Evolutionary conservation across 1,284 basidiomycete species (phyloP).

Genomic region (Marasmius tenuissimus): DNA sequence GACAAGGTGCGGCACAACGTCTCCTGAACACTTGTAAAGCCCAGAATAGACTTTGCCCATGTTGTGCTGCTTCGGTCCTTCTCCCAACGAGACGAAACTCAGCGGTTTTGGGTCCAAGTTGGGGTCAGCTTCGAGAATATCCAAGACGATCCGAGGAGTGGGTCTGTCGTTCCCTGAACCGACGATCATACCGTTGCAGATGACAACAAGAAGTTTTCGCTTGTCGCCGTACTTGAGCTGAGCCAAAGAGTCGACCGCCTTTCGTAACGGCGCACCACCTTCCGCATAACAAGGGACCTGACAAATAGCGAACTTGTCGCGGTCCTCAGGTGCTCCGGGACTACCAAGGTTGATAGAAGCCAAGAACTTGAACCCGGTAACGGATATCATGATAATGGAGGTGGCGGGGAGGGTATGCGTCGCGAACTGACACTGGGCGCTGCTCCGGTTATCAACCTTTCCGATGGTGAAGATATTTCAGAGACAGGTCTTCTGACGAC

Average conservation of each 20-base stretch:
- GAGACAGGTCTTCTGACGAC: constrained; percentile 83
- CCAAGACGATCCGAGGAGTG: constrained; percentile 91
- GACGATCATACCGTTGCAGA: constrained; percentile 99
- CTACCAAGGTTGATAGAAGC: constrained; percentile 89
- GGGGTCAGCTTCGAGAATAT: constrained; percentile 93
- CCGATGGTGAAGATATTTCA: constrained; percentile 93
- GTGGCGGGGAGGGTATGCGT: constrained; percentile 90
- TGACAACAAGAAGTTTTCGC: constrained; percentile 90
- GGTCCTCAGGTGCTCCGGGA: constrained; percentile 87
- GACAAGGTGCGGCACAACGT: constrained; percentile 96
- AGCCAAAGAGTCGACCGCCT: constrained; percentile 93
- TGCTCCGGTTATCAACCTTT: constrained; percentile 90
- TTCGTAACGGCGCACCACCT: constrained; percentile 84
- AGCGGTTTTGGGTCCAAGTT: constrained; percentile 94
- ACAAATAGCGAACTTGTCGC: constrained; percentile 98
- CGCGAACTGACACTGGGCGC: constrained; percentile 88
- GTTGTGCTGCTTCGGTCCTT: constrained; percentile 95
- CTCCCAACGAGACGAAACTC: constrained; percentile 91
- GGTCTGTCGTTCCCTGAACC: constrained; percentile 93
- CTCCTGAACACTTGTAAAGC: constrained; percentile 90
- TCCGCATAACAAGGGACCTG: constrained; percentile 99
- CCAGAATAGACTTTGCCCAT: constrained; percentile 99
- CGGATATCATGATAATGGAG: constrained; percentile 90
- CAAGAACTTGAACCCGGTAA: constrained; percentile 98
- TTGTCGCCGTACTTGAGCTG: constrained; percentile 98